Evolutionary conservation across 257 asterid species (phyloP).

Genomic region (Jasminum sambac): DNA sequence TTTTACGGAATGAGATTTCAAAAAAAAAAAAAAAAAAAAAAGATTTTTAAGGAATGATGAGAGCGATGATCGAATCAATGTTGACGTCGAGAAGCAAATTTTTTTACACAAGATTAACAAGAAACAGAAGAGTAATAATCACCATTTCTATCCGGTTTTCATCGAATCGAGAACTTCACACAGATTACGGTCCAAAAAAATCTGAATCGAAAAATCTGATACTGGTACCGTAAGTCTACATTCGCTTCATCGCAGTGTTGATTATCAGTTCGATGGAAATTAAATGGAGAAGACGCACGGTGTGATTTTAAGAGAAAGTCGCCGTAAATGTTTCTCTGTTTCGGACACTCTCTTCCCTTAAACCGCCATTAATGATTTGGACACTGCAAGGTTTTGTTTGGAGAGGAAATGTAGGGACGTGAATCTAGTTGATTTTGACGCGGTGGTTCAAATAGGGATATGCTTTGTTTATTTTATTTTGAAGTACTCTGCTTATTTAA

Average conservation of each 20-base stretch:
- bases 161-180: neutral
- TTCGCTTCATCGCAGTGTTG: neutral
- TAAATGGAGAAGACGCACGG: neutral
- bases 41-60: neutral
- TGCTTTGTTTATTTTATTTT: neutral
- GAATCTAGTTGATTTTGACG: slow-evolving; percentile 1
- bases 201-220: neutral
- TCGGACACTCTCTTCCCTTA: neutral
- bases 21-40: too few relatives aligned
- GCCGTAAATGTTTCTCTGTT: neutral
- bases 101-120: neutral
- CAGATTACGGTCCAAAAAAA: neutral
- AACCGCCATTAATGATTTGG: neutral
- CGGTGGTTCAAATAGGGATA: neutral
- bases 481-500: neutral
- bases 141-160: neutral
- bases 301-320: neutral
- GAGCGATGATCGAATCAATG: neutral
- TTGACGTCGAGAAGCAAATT: neutral
- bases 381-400: neutral
- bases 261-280: neutral
- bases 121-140: neutral
- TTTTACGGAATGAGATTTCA: neutral
- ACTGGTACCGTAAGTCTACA: neutral
- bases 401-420: neutral